A percentile compares a stretch with the other conserved stretches of the same genome.
Conservation (phyloP, 1,284 basidiomycete genomes). For the Cryptococcus amylolentus region DNA sequence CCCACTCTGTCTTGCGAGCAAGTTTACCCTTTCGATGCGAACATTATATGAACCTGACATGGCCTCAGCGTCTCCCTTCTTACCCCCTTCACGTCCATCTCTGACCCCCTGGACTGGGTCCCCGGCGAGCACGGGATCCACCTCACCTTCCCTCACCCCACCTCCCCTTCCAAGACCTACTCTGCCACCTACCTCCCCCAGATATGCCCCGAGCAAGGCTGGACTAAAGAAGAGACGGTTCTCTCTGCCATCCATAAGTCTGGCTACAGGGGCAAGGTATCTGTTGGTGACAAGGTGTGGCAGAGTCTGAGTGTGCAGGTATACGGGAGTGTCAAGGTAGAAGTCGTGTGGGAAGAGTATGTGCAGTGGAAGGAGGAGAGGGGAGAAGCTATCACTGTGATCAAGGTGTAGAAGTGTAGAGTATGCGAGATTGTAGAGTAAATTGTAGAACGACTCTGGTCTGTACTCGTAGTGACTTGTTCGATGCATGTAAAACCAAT, state of each 20-base stretch:
- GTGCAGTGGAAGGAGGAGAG: slow-evolving; percentile 60
- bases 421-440: no score
- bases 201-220: slow-evolving; percentile 86
- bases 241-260: slow-evolving; percentile 90
- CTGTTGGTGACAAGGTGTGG: slow-evolving; percentile 64
- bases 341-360: slow-evolving; percentile 73
- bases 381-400: neutral
- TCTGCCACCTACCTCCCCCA: slow-evolving; percentile 94
- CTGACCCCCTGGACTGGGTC: slow-evolving; percentile 86
- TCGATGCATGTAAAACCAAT: no score
- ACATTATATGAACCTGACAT: neutral
- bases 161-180: slow-evolving; percentile 59
- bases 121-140: slow-evolving; percentile 89
- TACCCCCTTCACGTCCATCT: slow-evolving; percentile 83
- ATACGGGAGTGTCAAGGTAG: slow-evolving; percentile 77
- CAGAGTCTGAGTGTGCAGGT: slow-evolving; percentile 70
- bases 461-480: no score
- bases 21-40: slow-evolving; percentile 41
- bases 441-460: no score
- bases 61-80: slow-evolving; percentile 74
- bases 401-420: no score
- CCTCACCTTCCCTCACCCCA: slow-evolving; percentile 78
- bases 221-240: slow-evolving; percentile 83
- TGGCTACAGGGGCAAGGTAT: slow-evolving; percentile 74
- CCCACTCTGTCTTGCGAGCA: slow-evolving; percentile 78